Evolutionary conservation across 768 basidiomycete species (phyloP).

Genomic region (Tricholoma saponaceum): DNA sequence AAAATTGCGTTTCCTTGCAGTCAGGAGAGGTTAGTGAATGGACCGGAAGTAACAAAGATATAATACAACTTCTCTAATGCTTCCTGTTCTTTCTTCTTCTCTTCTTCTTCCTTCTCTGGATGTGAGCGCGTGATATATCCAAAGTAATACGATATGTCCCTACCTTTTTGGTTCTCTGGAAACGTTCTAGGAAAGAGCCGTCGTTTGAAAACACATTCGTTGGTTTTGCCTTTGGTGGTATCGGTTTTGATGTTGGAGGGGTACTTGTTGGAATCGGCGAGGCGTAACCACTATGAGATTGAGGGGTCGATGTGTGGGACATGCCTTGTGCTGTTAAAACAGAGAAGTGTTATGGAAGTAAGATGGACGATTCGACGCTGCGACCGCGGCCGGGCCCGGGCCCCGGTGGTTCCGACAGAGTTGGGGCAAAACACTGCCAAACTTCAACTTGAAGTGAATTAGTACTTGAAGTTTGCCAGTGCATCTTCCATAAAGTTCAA

Average conservation of each 20-base stretch:
- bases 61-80: slow-evolving; percentile 40
- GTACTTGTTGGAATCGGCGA: slow-evolving; percentile 11
- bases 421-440: neutral
- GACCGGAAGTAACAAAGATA: slow-evolving; percentile 1
- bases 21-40: slow-evolving; percentile 3
- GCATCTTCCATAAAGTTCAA: too few relatives aligned
- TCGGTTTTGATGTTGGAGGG: slow-evolving; percentile 8
- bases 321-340: slow-evolving; percentile 1
- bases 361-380: too few relatives aligned
- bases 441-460: neutral
- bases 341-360: neutral
- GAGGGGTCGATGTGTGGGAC: slow-evolving; percentile 13
- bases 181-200: slow-evolving; percentile 63
- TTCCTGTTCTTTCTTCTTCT: slow-evolving; percentile 52
- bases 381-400: too few relatives aligned
- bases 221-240: slow-evolving; percentile 33
- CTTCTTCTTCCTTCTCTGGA: slow-evolving; percentile 48
- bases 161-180: slow-evolving; percentile 57
- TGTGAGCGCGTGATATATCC: neutral
- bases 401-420: too few relatives aligned
- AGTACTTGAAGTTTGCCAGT: too few relatives aligned
- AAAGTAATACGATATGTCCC: slow-evolving; percentile 6
- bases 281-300: slow-evolving; percentile 8
- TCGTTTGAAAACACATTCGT: slow-evolving; percentile 65
- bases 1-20: slow-evolving; percentile 53